Evolutionary conservation across 306 rosid species (phyloP).

Genomic region (Gynostemma pentaphyllum): DNA sequence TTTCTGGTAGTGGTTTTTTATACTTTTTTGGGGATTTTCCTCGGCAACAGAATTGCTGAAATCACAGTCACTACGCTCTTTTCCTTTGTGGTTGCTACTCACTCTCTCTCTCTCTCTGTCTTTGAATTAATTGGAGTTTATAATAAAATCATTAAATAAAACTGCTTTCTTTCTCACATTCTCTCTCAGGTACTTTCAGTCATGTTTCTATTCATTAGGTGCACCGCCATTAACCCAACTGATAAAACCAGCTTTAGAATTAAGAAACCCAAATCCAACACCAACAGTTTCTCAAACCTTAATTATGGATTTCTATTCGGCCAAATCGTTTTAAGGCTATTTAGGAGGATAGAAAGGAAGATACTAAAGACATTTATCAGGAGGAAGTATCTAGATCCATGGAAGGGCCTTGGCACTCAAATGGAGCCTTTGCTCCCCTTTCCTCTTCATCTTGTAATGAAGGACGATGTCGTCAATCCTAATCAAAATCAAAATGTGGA

Average conservation of each 20-base stretch:
- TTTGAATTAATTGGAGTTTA: not conserved
- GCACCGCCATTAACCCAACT: slow-evolving; percentile 81
- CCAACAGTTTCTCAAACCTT: slow-evolving; percentile 25
- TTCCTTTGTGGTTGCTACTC: slow-evolving; percentile 41
- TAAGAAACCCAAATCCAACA: slow-evolving; percentile 21
- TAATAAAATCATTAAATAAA: no score
- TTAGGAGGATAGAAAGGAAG: slow-evolving; percentile 75
- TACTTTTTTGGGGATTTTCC: slow-evolving; percentile 68
- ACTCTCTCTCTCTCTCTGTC: not conserved
- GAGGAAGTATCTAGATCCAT: slow-evolving; percentile 75
- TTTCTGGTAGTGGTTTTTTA: slow-evolving; percentile 60
- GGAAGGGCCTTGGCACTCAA: slow-evolving; percentile 33
- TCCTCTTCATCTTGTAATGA: slow-evolving; percentile 59
- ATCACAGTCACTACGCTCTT: slow-evolving; percentile 40
- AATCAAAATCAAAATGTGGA: slow-evolving; percentile 40
- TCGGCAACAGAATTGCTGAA: slow-evolving; percentile 56
- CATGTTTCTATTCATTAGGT: slow-evolving; percentile 62
- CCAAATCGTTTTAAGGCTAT: slow-evolving; percentile 56
- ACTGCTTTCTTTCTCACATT: not conserved
- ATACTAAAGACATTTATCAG: slow-evolving; percentile 59
- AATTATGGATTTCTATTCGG: slow-evolving; percentile 49
- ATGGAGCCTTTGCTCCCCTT: slow-evolving; percentile 74
- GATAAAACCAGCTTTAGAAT: slow-evolving; percentile 56
- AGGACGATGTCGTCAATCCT: slow-evolving; percentile 62
- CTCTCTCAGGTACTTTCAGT: slow-evolving; percentile 43